Percentiles rank a stretch among this genome's conserved stretches.
These are phyloP conservation scores for Ophiostoma angusticollis DNA, from an alignment of 2,329 filamentous ascomycete species.

Conservation along the genomic window DNA sequence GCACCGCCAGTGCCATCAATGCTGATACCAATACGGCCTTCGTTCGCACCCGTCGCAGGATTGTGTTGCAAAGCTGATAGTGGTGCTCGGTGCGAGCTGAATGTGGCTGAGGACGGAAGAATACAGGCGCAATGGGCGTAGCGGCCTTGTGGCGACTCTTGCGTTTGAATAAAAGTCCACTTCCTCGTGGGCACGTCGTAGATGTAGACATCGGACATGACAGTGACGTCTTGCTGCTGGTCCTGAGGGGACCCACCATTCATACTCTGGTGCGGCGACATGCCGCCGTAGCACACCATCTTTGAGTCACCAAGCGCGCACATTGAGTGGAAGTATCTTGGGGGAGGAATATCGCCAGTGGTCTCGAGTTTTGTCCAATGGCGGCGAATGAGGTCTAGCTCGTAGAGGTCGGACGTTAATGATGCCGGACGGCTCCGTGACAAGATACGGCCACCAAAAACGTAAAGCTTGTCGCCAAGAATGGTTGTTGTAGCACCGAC, in stretches of 20 bases:
- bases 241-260: constrained; percentile 39
- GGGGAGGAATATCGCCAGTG: constrained; percentile 72
- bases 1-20: constrained; percentile 86
- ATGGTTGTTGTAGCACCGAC: constrained; percentile 94
- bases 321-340: constrained; percentile 94
- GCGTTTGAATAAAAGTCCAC: constrained; percentile 74
- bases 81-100: constrained; percentile 72
- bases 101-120: constrained; percentile 73
- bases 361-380: constrained; percentile 90
- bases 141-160: constrained; percentile 77
- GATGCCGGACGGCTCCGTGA: constrained; percentile 69
- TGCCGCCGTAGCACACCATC: constrained; percentile 93
- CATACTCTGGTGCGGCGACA: constrained; percentile 63
- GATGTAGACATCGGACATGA: constrained; percentile 97
- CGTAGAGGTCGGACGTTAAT: constrained; percentile 82
- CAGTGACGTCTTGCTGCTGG: constrained; percentile 72
- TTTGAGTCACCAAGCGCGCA: constrained; percentile 90
- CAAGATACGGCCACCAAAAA: constrained; percentile 83
- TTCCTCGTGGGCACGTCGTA: constrained; percentile 72
- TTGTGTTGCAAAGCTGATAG: constrained; percentile 84
- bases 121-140: constrained; percentile 96
- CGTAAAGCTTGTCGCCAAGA: constrained; percentile 87
- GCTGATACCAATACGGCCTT: constrained; percentile 75
- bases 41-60: constrained; percentile 68
- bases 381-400: constrained; percentile 77